Base-by-base conservation (phyloP, 352 stramenopile species). In the Globisporangium apiculatum region DNA sequence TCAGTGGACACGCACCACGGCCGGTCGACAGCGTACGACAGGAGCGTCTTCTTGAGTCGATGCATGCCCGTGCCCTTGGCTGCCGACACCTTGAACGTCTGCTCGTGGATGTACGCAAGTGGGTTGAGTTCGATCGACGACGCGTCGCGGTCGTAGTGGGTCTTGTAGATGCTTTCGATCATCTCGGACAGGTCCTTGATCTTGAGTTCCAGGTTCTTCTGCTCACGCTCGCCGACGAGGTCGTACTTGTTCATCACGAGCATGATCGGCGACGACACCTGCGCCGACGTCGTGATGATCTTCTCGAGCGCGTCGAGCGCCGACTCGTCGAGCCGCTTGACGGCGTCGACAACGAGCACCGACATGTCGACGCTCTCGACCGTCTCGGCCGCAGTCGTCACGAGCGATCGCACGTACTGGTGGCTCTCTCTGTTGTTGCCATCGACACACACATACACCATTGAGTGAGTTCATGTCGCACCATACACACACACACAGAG, bases 231-330 rank as follows among this genome's bases (percentile, higher is more conserved):
- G 24, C 66, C 71, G 18, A 89, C 76, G 17, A 93, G 71, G 35
- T 92, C 78, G 55, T 65, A 81, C 73, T 94, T 94, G 70, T 94
- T 94, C 77, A 94, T 86, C 46, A 94, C 79, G 42, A 94, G 79
- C 78, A 91, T 88, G 14, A 87, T 86, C 15, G 84, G 84, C 15
- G 82, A 88, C 24, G 69, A 69, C 15, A 89, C 75, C 43, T 90
- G 76, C 18, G 84, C 84, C 10, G 82, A 92, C 42, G 80, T 85
- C 9, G 72, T 90, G 55, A 91, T 68, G 48, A 92, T 80, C 65
- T 92, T 91, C 55, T 85, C 70, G 45, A 94, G 62, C 24, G 84
- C 82, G 24, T 92, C 73, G 46, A 94, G 58, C n/a, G 84, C 80
- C 15, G 79, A 57, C 2, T 92, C 80, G 52, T 94, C 84, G 4